phyloP scores from a whole-genome alignment of 2,329 filamentous ascomycete species.

The Nemania bipapillata region DNA sequence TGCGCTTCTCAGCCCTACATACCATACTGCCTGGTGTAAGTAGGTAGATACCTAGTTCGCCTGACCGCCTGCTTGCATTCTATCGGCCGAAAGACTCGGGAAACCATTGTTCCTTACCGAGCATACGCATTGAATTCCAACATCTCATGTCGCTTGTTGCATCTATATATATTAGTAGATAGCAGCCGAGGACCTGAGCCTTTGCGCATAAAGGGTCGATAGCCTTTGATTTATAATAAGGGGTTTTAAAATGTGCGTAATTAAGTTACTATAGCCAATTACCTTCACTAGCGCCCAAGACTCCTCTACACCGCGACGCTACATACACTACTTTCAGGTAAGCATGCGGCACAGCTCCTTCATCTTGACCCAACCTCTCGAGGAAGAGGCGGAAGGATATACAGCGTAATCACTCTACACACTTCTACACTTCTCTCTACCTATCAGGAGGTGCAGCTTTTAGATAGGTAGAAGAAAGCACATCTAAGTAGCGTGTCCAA shows the following conservation, averaged over 20 bases:
- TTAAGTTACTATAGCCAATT: background rate
- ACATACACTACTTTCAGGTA: background rate
- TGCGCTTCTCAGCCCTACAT: background rate
- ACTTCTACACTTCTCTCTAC: background rate
- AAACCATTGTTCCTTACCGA: no score
- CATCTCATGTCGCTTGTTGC: no score
- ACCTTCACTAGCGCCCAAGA: background rate
- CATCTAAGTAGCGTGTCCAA: background rate
- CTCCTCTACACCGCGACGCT: background rate
- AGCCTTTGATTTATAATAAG: background rate
- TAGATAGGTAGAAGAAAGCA: background rate
- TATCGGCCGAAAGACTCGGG: background rate
- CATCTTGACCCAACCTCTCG: background rate
- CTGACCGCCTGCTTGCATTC: background rate
- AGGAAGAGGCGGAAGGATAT: background rate
- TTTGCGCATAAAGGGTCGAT: background rate
- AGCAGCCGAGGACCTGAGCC: background rate
- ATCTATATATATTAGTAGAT: no score
- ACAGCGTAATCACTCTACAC: background rate
- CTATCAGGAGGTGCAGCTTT: background rate
- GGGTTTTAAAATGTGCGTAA: background rate
- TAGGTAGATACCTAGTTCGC: no score
- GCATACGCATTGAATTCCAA: no score
- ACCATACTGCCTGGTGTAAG: background rate
- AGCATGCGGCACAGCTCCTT: constrained; percentile 22